Evolutionary conservation across 2,329 filamentous ascomycete species (phyloP).

Genomic region (Fusarium annulatum): DNA sequence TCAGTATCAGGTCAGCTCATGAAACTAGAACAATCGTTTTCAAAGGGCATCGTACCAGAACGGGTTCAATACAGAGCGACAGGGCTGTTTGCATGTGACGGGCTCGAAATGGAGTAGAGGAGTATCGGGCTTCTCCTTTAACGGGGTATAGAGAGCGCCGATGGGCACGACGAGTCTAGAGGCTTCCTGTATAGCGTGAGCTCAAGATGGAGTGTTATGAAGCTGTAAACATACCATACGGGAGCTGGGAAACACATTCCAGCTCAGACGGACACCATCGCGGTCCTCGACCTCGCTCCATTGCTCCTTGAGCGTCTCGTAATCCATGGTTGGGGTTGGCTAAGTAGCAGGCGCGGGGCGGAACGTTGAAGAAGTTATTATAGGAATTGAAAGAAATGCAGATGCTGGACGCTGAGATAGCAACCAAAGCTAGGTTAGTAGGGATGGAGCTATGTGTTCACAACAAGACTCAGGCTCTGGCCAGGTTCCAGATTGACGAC

Average conservation of each 20-base stretch:
- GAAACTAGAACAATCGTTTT: too few relatives aligned
- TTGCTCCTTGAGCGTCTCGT: slow-evolving; percentile 92
- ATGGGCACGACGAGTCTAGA: slow-evolving; percentile 95
- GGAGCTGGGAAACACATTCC: slow-evolving; percentile 98
- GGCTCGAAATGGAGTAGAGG: slow-evolving; percentile 95
- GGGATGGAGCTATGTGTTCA: slow-evolving; percentile 32
- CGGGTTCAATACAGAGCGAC: slow-evolving; percentile 94
- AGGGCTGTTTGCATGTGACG: slow-evolving; percentile 95
- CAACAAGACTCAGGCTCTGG: slow-evolving; percentile 1
- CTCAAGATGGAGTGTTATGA: background rate
- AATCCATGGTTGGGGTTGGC: slow-evolving; percentile 73
- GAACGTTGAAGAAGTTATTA: background rate
- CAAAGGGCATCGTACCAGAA: slow-evolving; percentile 77
- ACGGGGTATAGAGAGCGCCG: slow-evolving; percentile 91
- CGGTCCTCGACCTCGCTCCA: slow-evolving; percentile 97
- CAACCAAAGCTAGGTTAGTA: background rate
- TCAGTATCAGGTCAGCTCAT: slow-evolving; percentile 39
- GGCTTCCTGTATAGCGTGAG: slow-evolving; percentile 73
- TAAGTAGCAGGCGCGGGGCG: background rate
- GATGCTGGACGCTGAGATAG: background rate
- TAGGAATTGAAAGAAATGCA: background rate
- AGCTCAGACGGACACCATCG: slow-evolving; percentile 94
- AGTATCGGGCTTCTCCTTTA: slow-evolving; percentile 93
- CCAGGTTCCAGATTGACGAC: background rate
- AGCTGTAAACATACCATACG: slow-evolving; percentile 78